phyloP scores from a whole-genome alignment of 805 yeast species.

The Candida jianshihensis region DNA sequence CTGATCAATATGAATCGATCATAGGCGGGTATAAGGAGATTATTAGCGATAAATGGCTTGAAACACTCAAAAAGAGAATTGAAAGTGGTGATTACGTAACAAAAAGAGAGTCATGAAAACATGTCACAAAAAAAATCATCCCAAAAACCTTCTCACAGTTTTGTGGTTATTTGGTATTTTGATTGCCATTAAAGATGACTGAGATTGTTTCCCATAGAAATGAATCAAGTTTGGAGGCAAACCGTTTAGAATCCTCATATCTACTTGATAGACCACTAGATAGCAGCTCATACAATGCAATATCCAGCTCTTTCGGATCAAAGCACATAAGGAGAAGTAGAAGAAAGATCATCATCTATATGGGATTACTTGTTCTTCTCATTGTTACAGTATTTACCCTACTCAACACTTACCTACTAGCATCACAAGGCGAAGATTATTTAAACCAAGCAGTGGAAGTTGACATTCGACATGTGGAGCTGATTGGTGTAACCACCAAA shows the following conservation, averaged over 20 bases:
- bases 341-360: too few relatives aligned
- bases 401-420: constrained; percentile 3
- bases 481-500: constrained; percentile 25
- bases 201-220: too few relatives aligned
- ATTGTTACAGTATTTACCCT: constrained; percentile 2
- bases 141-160: neutral
- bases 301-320: too few relatives aligned
- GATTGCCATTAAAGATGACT: too few relatives aligned
- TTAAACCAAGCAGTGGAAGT: constrained; percentile 26
- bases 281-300: too few relatives aligned
- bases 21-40: constrained; percentile 24
- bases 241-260: too few relatives aligned
- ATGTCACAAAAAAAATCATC: constrained; percentile 1
- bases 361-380: neutral
- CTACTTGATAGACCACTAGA: too few relatives aligned
- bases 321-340: too few relatives aligned
- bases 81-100: constrained; percentile 20
- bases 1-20: constrained; percentile 8
- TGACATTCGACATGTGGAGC: constrained; percentile 24
- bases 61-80: constrained; percentile 19
- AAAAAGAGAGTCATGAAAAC: neutral
- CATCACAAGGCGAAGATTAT: constrained; percentile 23
- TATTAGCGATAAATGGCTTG: constrained; percentile 20
- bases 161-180: too few relatives aligned
- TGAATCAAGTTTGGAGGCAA: too few relatives aligned